Evolutionary conservation across 2,329 filamentous ascomycete genomes (phyloP).

Genomic region (Cytospora schulzeri): DNA sequence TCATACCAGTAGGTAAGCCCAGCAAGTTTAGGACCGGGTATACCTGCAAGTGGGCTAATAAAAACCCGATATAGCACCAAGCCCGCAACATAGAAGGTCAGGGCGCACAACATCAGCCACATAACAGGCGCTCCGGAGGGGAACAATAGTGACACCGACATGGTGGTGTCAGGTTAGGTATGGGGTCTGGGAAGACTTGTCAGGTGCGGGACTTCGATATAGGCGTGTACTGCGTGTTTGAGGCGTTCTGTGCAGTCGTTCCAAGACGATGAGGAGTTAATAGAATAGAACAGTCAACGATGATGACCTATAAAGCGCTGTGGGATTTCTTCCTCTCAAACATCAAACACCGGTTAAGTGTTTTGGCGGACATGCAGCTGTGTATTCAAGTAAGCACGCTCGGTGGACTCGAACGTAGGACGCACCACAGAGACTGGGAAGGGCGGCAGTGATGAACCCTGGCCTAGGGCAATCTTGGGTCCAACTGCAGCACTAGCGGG

Average conservation of each 20-base stretch:
- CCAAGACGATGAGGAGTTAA: too few relatives aligned
- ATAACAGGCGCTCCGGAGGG: neutral
- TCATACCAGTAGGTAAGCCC: conserved; percentile 44
- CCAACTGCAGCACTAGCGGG: too few relatives aligned
- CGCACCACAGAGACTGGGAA: too few relatives aligned
- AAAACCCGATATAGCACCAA: conserved; percentile 34
- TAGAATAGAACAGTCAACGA: too few relatives aligned
- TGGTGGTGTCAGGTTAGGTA: neutral
- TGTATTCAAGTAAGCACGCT: too few relatives aligned
- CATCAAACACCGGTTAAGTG: too few relatives aligned
- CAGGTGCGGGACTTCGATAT: neutral
- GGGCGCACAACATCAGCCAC: neutral
- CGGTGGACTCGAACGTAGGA: neutral
- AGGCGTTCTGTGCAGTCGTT: neutral
- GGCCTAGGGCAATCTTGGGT: neutral
- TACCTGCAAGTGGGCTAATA: conserved; percentile 42
- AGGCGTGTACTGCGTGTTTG: neutral
- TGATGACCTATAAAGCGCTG: too few relatives aligned
- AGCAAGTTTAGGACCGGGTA: conserved; percentile 44
- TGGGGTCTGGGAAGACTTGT: neutral
- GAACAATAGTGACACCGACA: neutral
- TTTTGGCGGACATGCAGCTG: too few relatives aligned
- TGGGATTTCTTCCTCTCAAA: too few relatives aligned
- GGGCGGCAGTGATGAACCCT: too few relatives aligned
- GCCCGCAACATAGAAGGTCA: neutral